A percentile compares a stretch with the other conserved stretches of the same genome.
Evolutionary conservation across 805 yeast species (phyloP).

Genomic region (Ascoidea tarda): DNA sequence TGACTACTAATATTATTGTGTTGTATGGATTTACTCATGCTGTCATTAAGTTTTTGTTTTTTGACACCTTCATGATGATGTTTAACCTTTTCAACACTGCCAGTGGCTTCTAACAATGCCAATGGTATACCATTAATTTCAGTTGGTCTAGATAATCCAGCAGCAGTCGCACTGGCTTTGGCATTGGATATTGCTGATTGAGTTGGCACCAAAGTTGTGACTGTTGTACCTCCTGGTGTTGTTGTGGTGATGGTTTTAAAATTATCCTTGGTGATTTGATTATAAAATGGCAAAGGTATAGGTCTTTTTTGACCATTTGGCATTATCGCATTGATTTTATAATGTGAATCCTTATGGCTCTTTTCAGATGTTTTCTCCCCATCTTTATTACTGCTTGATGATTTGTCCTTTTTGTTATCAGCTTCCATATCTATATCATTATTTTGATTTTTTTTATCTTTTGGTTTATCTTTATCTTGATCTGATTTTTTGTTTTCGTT

Average conservation of each 20-base stretch:
- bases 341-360: too few relatives aligned
- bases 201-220: slow-evolving; percentile 81
- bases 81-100: slow-evolving; percentile 32
- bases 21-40: not conserved
- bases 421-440: too few relatives aligned
- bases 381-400: too few relatives aligned
- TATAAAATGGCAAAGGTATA: slow-evolving; percentile 75
- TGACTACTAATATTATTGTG: too few relatives aligned
- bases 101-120: slow-evolving; percentile 67
- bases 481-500: slow-evolving; percentile 18
- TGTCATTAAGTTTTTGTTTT: not conserved
- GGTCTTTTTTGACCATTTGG: slow-evolving; percentile 7
- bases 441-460: too few relatives aligned
- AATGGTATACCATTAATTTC: slow-evolving; percentile 60
- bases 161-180: slow-evolving; percentile 39
- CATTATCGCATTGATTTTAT: not conserved
- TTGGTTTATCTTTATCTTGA: too few relatives aligned
- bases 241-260: slow-evolving; percentile 76
- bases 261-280: slow-evolving; percentile 81
- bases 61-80: not conserved
- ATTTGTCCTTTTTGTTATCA: too few relatives aligned
- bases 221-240: slow-evolving; percentile 85
- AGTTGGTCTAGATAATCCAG: slow-evolving; percentile 36
- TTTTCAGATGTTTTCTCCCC: too few relatives aligned
- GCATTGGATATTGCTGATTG: slow-evolving; percentile 59